Evolutionary conservation across 2,329 filamentous ascomycete genomes (phyloP).

Genomic region (Didymella arachidicola): DNA sequence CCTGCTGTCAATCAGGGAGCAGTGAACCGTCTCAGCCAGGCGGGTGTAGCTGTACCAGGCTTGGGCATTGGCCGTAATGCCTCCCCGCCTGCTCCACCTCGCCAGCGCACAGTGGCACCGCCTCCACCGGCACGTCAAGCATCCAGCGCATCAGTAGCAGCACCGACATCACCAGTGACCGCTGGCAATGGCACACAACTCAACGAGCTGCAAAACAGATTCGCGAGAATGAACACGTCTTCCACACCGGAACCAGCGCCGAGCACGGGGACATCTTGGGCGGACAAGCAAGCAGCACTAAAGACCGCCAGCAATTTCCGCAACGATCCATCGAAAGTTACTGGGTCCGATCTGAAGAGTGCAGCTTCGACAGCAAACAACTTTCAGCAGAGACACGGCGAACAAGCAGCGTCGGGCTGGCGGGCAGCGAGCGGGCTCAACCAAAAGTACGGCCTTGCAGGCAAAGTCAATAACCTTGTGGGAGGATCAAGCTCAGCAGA

Average conservation of each 20-base stretch:
- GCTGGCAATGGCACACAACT: constrained; percentile 57
- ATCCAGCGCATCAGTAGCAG: constrained; percentile 30
- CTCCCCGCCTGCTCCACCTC: constrained; percentile 45
- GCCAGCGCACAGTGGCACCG: constrained; percentile 44
- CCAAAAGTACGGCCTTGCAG: constrained; percentile 67
- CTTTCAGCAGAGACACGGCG: constrained; percentile 74
- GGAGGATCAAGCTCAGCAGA: constrained; percentile 34
- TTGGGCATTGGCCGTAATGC: constrained; percentile 70
- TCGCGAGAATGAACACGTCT: constrained; percentile 55
- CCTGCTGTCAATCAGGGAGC: constrained; percentile 65
- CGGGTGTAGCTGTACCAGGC: constrained; percentile 79
- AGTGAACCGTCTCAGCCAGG: constrained; percentile 70
- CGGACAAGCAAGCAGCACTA: constrained; percentile 68
- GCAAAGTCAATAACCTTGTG: constrained; percentile 56
- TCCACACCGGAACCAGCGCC: constrained; percentile 42
- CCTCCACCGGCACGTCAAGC: constrained; percentile 41
- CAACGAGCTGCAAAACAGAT: constrained; percentile 73
- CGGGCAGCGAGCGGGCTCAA: constrained; percentile 65
- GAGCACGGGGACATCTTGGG: constrained; percentile 66
- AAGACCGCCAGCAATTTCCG: constrained; percentile 67
- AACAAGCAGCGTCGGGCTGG: constrained; percentile 69
- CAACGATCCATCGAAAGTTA: constrained; percentile 68
- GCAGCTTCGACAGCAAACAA: constrained; percentile 70
- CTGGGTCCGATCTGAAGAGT: constrained; percentile 64
- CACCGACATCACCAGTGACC: constrained; percentile 30